Evolutionary conservation across 495 filamentous ascomycete species (phyloP).

Genomic region (Penicillium cataractarum): DNA sequence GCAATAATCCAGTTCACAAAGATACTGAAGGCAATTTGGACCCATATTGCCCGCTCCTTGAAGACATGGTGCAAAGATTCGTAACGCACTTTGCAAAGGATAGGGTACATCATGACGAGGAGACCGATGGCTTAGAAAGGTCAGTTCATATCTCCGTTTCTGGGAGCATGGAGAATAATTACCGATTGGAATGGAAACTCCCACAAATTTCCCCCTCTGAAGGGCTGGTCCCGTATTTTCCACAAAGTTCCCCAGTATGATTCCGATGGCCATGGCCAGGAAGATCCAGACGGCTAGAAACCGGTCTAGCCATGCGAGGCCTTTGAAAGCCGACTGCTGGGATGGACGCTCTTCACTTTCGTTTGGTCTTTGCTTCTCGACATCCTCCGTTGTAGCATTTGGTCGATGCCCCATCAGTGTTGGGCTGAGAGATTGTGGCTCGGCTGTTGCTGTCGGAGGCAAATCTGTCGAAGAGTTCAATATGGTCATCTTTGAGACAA

Average conservation of each 20-base stretch:
- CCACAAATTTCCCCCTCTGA: slow-evolving; percentile 72
- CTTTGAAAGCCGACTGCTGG: slow-evolving; percentile 47
- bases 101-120: slow-evolving; percentile 95
- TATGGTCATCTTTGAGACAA: slow-evolving; percentile 14
- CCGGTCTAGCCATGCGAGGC: slow-evolving; percentile 70
- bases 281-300: slow-evolving; percentile 87
- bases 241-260: slow-evolving; percentile 82
- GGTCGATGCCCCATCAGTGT: slow-evolving; percentile 8
- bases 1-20: slow-evolving; percentile 90
- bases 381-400: slow-evolving; percentile 5
- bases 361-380: slow-evolving; percentile 22
- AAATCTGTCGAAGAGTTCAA: slow-evolving; percentile 9
- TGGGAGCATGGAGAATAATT: slow-evolving; percentile 24
- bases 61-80: slow-evolving; percentile 77
- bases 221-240: slow-evolving; percentile 62
- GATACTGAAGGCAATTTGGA: slow-evolving; percentile 77
- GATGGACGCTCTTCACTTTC: background rate
- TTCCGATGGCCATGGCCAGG: slow-evolving; percentile 80
- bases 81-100: slow-evolving; percentile 88
- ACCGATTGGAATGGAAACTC: slow-evolving; percentile 83
- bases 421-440: slow-evolving; percentile 7
- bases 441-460: slow-evolving; percentile 1
- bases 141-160: background rate
- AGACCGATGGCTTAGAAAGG: slow-evolving; percentile 67
- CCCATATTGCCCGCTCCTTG: slow-evolving; percentile 65